Evolutionary conservation across 352 stramenopile genomes (phyloP), one percentile per base, ranked within the genome.

Genomic region (Phytophthora sojae): DNA sequence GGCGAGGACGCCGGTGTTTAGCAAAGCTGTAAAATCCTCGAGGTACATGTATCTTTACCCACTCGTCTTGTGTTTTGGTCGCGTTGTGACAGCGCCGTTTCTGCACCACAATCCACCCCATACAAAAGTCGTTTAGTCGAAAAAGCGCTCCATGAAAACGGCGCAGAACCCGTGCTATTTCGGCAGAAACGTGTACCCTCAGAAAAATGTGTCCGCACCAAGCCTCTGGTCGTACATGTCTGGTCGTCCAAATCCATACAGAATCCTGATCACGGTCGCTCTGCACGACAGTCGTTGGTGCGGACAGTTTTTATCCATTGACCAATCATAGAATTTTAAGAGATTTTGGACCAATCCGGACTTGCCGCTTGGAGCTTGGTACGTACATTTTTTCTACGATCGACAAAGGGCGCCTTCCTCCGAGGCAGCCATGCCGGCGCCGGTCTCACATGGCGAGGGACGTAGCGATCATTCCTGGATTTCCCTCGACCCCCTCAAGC

Each of bases 381-480:
- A 19, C 45, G 45, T 53, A 53, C 45, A 53, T 6, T 53, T 53
- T 53, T 49, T 15, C 42, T 17, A 21, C 42, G 42, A 49, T 49
- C 42, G 5, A 15, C 39, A 45, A 45, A 17, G 39, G 12, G 39
- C 9, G 9, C 9, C 9, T 17, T n/a, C n/a, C n/a, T n/a, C n/a
- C n/a, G n/a, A n/a, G 37, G 37, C 37, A 45, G 42, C 42, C 42
- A 49, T 49, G 42, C 42, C 45, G n/a, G 45, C 45, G 45, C 6
- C 45, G 6, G 45, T 23, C 44, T 23, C 15, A 47, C 12, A 15
- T 7, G 17, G 12, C 8, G n/a, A 19, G 44, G n/a, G n/a, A n/a
- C n/a, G n/a, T n/a, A n/a, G 6, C n/a, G 44, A n/a, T 51, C 85
- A 95, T 89, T 94, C 68, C 56, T 77, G 67, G 71, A 91, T 93